Evolutionary conservation across 2,329 filamentous ascomycete species (phyloP).

Genomic region (Passalora sequoiae): DNA sequence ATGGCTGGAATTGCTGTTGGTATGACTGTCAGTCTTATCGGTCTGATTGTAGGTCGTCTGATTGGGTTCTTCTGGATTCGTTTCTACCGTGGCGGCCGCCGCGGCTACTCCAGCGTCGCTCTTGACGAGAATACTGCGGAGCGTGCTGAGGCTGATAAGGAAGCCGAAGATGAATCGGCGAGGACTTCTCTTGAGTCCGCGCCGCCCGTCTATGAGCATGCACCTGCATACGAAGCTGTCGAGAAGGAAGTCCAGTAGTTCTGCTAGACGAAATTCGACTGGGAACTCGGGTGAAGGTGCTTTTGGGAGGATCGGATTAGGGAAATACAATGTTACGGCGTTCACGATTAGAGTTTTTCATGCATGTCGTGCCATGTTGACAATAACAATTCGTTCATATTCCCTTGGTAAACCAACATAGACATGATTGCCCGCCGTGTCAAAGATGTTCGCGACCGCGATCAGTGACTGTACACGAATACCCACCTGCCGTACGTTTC

Average conservation of each 20-base stretch:
- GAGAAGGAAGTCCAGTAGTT: slow-evolving; percentile 15
- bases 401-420: too few species aligned
- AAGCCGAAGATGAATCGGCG: slow-evolving; percentile 19
- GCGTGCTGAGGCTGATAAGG: slow-evolving; percentile 18
- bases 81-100: slow-evolving; percentile 45
- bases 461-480: too few species aligned
- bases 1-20: slow-evolving; percentile 65
- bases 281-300: too few species aligned
- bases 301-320: too few species aligned
- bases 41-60: slow-evolving; percentile 61
- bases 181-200: slow-evolving; percentile 1
- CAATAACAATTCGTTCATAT: too few species aligned
- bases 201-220: slow-evolving; percentile 32
- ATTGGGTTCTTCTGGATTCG: slow-evolving; percentile 56
- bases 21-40: slow-evolving; percentile 61
- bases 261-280: too few species aligned
- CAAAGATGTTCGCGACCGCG: too few species aligned
- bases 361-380: too few species aligned
- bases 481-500: too few species aligned
- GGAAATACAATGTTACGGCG: too few species aligned
- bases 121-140: slow-evolving; percentile 14
- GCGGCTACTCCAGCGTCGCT: slow-evolving; percentile 30
- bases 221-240: slow-evolving; percentile 31
- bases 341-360: too few species aligned
- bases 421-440: too few species aligned